These are phyloP conservation scores for Stentor roeselii DNA, from an alignment of 73 alveolate genomes.

Conservation along the genomic window DNA sequence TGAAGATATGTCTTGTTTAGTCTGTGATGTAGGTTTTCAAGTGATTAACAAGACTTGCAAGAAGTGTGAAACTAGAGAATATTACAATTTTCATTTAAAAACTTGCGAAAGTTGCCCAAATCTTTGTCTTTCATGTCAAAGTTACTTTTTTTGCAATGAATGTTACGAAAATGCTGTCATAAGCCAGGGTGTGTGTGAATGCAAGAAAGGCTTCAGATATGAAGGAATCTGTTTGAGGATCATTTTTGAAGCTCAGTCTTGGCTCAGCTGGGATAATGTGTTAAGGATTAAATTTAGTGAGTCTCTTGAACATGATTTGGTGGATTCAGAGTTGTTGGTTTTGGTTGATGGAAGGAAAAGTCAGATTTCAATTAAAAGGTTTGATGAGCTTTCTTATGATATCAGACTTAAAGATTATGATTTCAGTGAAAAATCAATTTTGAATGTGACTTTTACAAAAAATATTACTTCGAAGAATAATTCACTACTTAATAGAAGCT, in stretches of 20 bases:
- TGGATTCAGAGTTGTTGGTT: not conserved
- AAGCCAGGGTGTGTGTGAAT: not conserved
- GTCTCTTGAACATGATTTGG: not conserved
- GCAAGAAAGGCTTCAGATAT: not conserved
- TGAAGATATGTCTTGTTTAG: not conserved
- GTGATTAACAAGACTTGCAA: not conserved
- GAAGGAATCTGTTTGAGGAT: not conserved
- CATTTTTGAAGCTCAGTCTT: not conserved
- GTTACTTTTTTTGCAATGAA: not conserved
- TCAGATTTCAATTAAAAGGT: too few relatives aligned
- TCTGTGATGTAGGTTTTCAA: not conserved
- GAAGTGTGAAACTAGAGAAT: not conserved
- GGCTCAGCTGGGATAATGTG: not conserved
- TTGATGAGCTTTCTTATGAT: not conserved
- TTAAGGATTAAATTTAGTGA: not conserved
- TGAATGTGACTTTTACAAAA: too few relatives aligned
- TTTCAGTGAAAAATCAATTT: not conserved
- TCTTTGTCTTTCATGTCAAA: not conserved
- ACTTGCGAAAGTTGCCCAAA: not conserved
- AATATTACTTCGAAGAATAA: not conserved
- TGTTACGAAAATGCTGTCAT: not conserved
- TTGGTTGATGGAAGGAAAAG: not conserved
- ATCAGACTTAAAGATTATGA: not conserved
- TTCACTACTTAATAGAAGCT: not conserved
- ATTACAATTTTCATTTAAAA: not conserved